A percentile compares a stretch with the other conserved stretches of the same genome.
phyloP scores from a whole-genome alignment of 2,329 filamentous ascomycete genomes.

The Talaromyces amestolkiae region DNA sequence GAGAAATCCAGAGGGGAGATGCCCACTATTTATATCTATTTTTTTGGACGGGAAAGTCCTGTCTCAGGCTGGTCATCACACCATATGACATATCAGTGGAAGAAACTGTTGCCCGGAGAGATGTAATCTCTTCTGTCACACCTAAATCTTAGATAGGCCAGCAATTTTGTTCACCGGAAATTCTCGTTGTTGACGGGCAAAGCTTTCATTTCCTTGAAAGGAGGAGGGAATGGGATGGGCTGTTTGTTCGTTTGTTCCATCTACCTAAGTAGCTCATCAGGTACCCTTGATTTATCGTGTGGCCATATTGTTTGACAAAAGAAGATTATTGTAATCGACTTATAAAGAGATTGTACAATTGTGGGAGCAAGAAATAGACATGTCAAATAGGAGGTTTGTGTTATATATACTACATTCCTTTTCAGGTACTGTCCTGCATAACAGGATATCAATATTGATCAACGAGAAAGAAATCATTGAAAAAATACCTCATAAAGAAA shows the following conservation, averaged over 20 bases:
- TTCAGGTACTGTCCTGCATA: no score
- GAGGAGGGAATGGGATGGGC: neutral
- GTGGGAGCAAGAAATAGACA: neutral
- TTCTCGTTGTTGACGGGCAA: neutral
- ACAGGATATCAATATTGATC: no score
- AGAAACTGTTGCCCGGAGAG: neutral
- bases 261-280: neutral
- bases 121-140: neutral
- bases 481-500: no score
- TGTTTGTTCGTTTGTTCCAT: neutral
- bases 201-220: neutral
- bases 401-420: no score
- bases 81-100: no score
- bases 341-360: no score
- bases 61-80: neutral
- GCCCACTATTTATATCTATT: neutral
- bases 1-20: neutral
- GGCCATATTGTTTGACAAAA: neutral
- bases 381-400: neutral
- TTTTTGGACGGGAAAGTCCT: neutral
- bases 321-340: no score
- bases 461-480: no score
- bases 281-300: neutral
- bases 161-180: neutral
- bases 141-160: neutral